A percentile compares a stretch with the other conserved stretches of the same genome.
Evolutionary conservation across 78 protist genomes (phyloP).

Genomic region (Chrysochromulina parva): DNA sequence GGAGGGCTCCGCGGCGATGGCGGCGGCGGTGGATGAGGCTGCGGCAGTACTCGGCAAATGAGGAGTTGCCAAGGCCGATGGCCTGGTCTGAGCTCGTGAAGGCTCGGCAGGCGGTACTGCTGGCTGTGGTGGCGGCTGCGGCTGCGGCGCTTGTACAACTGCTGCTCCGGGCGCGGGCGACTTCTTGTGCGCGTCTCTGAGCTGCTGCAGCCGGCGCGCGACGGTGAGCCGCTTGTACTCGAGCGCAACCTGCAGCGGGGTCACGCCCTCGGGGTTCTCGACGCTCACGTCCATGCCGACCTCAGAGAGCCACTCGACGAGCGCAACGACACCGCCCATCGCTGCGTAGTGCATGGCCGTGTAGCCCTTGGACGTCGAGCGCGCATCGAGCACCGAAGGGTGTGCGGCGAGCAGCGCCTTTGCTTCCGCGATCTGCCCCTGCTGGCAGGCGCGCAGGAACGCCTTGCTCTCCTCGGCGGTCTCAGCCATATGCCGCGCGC

Average conservation of each 20-base stretch:
- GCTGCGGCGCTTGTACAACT: not conserved
- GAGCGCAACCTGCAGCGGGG: not conserved
- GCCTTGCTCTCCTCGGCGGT: too few relatives aligned
- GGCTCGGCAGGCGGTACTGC: too few relatives aligned
- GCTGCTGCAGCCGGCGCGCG: not conserved
- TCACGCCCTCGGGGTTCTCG: not conserved
- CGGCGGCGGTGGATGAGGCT: too few relatives aligned
- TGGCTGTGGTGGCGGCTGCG: too few relatives aligned
- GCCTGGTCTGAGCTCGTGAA: too few relatives aligned
- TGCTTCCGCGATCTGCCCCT: not conserved
- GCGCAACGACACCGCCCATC: not conserved
- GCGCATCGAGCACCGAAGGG: not conserved
- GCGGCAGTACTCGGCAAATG: too few relatives aligned
- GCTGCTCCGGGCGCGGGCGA: not conserved
- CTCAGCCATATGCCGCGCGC: too few relatives aligned
- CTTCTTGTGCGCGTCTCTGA: not conserved
- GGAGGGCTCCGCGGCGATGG: too few relatives aligned
- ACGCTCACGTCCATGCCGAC: not conserved
- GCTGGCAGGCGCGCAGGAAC: too few relatives aligned
- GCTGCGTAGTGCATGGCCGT: conserved; percentile 24
- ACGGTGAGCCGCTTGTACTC: not conserved
- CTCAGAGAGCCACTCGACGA: not conserved
- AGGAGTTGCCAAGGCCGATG: too few relatives aligned
- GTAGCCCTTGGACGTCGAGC: conserved; percentile 9
- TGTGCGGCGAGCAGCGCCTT: not conserved